Conservation (phyloP, 2,329 filamentous ascomycete genomes). For the Trichophyton benhamiae region DNA sequence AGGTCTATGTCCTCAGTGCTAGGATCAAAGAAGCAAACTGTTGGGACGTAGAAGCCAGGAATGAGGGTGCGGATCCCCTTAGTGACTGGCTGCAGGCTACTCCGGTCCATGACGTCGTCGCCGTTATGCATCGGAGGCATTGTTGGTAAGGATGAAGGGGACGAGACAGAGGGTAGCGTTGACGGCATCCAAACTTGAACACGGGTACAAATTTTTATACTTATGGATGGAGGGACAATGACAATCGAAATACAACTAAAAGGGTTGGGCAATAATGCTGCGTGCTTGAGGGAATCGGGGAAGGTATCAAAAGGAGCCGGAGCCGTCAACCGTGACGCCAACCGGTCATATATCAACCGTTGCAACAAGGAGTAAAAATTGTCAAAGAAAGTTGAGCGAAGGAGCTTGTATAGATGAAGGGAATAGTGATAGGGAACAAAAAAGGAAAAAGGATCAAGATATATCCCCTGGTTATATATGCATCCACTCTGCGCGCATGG, state of each 20-base stretch:
- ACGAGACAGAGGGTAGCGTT: neutral
- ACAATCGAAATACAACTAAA: neutral
- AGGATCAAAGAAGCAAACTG: constrained; percentile 79
- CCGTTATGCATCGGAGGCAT: constrained; percentile 9
- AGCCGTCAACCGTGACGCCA: neutral
- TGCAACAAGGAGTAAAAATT: neutral
- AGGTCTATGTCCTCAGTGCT: constrained; percentile 77
- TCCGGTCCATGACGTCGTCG: neutral
- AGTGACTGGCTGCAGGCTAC: neutral
- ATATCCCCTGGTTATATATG: constrained; percentile 1
- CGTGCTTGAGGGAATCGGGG: neutral
- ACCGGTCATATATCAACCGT: neutral
- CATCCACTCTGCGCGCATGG: neutral
- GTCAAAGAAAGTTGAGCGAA: neutral
- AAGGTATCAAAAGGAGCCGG: neutral
- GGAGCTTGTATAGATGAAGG: neutral
- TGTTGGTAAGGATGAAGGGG: neutral
- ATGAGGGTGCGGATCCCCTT: constrained; percentile 6
- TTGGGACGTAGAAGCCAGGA: constrained; percentile 14
- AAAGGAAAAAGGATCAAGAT: neutral
- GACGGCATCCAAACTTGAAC: neutral
- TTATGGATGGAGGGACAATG: neutral
- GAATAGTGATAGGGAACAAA: neutral
- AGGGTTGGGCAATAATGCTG: neutral
- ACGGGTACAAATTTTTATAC: neutral